Base-by-base conservation (phyloP, 1,284 basidiomycete genomes). In the Pholiota adiposa region DNA sequence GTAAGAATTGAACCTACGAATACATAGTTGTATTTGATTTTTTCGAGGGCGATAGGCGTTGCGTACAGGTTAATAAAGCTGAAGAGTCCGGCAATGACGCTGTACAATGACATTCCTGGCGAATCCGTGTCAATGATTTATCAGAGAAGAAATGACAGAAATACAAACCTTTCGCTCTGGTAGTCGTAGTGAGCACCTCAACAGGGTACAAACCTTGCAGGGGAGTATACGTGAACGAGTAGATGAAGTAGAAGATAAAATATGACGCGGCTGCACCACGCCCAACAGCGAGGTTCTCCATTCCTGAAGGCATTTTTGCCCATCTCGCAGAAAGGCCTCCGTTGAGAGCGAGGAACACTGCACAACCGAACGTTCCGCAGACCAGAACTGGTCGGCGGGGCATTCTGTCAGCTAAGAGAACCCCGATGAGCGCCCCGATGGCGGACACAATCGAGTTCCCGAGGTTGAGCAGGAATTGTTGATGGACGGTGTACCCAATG, bases 61-160 rank as follows among this genome's bases (percentile, higher is more conserved):
- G 50, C 50, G 11, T 51, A 51, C 1, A 51, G 14, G 25, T 51
- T 51, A n/a, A 51, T 51, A 33, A 51, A 51, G 50, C 50, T 51
- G 29, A 51, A 51, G 8, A 51, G 50, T 19, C 50, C 50, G 12
- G 50, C 33, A 25, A 51, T 18, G n/a, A 51, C 50, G n/a, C 50
- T 23, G 33, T 51, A 51, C 18, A 51, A 38, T 0, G 50, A 51
- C 50, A 51, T 51, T n/a, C 50, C 50, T 51, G 36, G 2, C 9
- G 14, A 18, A n/a, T 23, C 4, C 11, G n/a, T 1, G 29, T 51
- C 21, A 51, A 23, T 38, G 9, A 25, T 11, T 38, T 1, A 23
- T 4, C 3, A 3, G 16, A 14, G 29, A 9, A 4, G 8, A 27
- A 1, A 27, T 27, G 12, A 11, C 2, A 19, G 16, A 11, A 11